These are phyloP conservation scores for Groenewaldozyma auringiensis DNA, from an alignment of 1,139 yeast species.

Conservation along the genomic window DNA sequence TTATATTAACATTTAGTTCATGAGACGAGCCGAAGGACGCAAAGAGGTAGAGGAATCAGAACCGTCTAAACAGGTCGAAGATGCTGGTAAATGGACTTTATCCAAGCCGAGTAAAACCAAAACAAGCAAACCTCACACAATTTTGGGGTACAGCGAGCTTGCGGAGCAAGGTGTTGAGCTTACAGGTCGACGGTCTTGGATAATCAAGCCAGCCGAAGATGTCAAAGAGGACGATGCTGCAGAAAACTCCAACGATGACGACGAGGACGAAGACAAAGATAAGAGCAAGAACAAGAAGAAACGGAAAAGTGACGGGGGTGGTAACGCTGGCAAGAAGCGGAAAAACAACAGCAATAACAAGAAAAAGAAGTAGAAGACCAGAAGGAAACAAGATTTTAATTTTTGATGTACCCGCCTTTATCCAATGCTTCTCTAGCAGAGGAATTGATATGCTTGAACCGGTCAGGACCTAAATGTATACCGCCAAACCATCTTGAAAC, in stretches of 20 bases:
- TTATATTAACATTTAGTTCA: constrained; percentile 32
- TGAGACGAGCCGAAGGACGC: constrained; percentile 39
- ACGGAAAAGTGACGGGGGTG: constrained; percentile 2
- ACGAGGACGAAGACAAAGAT: constrained; percentile 3
- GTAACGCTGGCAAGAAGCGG: background rate
- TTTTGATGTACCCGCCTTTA: constrained; percentile 47
- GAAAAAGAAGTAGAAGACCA: constrained; percentile 2
- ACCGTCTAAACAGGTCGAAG: constrained; percentile 28
- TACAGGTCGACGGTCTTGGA: constrained; percentile 21
- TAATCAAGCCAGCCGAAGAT: constrained; percentile 8
- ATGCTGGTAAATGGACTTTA: constrained; percentile 56
- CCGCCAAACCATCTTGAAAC: constrained; percentile 97
- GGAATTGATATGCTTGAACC: constrained; percentile 84
- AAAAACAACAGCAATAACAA: constrained; percentile 1
- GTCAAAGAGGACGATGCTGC: constrained; percentile 6
- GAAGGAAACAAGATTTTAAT: constrained; percentile 3
- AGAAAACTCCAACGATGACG: constrained; percentile 13
- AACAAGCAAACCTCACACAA: constrained; percentile 1
- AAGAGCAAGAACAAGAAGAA: background rate
- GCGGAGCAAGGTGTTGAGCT: background rate
- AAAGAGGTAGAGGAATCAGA: constrained; percentile 35
- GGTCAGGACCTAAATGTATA: constrained; percentile 78
- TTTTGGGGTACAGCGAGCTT: constrained; percentile 9
- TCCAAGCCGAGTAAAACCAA: constrained; percentile 6
- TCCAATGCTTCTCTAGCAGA: constrained; percentile 80